Evolutionary conservation across 164 flowering plant species (phyloP), one percentile per base, ranked within the genome.

Genomic region (Aristolochia californica): DNA sequence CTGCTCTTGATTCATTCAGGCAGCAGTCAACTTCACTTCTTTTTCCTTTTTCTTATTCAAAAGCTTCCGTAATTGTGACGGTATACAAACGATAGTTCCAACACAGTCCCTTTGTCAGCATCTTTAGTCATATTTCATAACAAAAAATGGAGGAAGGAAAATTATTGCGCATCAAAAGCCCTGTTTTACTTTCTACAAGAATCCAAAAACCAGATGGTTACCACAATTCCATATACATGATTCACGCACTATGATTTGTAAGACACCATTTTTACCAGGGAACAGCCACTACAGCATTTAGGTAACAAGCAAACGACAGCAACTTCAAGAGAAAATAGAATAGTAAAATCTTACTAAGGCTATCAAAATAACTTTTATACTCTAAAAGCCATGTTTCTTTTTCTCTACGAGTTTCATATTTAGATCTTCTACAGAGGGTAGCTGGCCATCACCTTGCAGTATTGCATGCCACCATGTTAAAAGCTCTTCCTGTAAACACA

Each of bases 401-500:
- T 68, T 77, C 73, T 77, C 74, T 60, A 72, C 64, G 22, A 82
- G 60, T 69, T 80, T 87, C 45, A 25, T n/a, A 58, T 49, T 74
- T 53, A 90, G 54, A 14, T 82, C 78, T 57, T 77, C 82, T 65
- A 73, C 72, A 0, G 84, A 62, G 7, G 88, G 93, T 38, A 80
- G 52, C 62, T 73, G 70, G 58, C 57, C 70, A 23, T 81, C 81
- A 40, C 69, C 62, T 64, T 53, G 72, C 40, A 63, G 20, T 48
- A 63, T 74, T 28, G 78, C 55, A 47, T 63, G 57, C 97, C 90
- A 90, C 97, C 97, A 90, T 24, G 81, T 85, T 67, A 67, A 70
- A 17, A 87, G 80, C 75, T 90, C 97, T 51, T 83, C 95, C 97
- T 90, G 84, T 65, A 65, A 59, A 67, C 17, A 22, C 21, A 53